Evolutionary conservation across 2,329 filamentous ascomycete species (phyloP).

Genomic region (Aphanocladium album): DNA sequence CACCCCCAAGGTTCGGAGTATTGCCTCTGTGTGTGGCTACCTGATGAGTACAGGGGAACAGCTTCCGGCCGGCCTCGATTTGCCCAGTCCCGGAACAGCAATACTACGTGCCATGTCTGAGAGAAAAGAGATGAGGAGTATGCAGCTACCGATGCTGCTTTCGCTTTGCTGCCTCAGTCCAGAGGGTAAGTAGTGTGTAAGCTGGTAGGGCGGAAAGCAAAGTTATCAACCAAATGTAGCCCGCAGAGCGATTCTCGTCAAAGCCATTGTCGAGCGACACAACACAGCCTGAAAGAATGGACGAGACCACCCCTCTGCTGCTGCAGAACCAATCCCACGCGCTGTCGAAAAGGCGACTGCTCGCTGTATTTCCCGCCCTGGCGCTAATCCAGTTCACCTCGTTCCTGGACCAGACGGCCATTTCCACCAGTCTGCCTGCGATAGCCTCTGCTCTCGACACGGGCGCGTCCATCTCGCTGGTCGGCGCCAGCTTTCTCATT

Average conservation of each 20-base stretch:
- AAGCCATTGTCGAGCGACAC: not conserved
- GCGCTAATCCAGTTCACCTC: conserved; percentile 6
- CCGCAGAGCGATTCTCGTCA: not conserved
- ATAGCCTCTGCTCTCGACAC: conserved; percentile 3
- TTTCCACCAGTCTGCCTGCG: conserved; percentile 1
- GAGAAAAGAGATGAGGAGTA: too few species aligned
- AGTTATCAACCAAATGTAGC: too few species aligned
- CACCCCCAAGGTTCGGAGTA: too few species aligned
- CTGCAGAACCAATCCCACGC: conserved; percentile 1
- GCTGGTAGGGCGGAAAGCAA: not conserved
- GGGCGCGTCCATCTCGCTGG: conserved; percentile 5
- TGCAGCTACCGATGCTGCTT: too few species aligned
- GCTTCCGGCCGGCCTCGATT: too few species aligned
- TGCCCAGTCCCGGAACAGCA: too few species aligned
- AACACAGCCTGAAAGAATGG: not conserved
- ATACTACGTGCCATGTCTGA: too few species aligned
- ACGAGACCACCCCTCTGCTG: conserved; percentile 4
- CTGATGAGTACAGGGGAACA: too few species aligned
- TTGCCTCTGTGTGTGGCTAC: too few species aligned
- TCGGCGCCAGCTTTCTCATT: conserved; percentile 6
- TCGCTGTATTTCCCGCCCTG: conserved; percentile 1
- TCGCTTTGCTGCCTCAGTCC: too few species aligned
- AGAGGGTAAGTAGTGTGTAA: too few species aligned
- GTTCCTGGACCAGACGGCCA: conserved; percentile 9
- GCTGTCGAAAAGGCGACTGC: not conserved